Percentiles rank a stretch among this genome's conserved stretches.
Conservation (phyloP, 1,284 basidiomycete genomes). For the Puccinia coronata region DNA sequence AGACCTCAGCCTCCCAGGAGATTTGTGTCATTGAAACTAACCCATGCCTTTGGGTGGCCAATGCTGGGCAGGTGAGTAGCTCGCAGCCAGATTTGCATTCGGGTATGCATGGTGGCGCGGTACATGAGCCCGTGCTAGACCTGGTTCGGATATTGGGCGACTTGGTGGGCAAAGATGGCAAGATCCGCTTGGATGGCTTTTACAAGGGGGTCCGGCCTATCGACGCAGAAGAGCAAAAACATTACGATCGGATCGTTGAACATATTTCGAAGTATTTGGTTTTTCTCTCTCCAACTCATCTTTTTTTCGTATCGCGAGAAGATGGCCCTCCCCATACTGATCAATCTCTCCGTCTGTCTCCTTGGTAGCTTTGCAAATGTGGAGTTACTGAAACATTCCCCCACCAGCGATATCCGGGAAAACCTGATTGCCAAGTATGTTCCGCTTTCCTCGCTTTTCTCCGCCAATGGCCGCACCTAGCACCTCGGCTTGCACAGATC, state of each 20-base stretch:
- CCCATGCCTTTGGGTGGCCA: not conserved
- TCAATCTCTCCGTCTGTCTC: not conserved
- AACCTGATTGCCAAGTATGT: slow-evolving; percentile 62
- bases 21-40: not conserved
- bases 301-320: slow-evolving; percentile 29
- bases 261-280: slow-evolving; percentile 27
- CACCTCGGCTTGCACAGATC: slow-evolving; percentile 26
- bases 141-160: slow-evolving; percentile 78
- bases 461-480: slow-evolving; percentile 51
- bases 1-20: slow-evolving; percentile 22
- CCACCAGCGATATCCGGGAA: slow-evolving; percentile 52
- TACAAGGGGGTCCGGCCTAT: slow-evolving; percentile 64
- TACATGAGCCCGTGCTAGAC: slow-evolving; percentile 85
- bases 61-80: slow-evolving; percentile 52
- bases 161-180: slow-evolving; percentile 64
- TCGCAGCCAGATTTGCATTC: slow-evolving; percentile 76
- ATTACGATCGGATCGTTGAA: slow-evolving; percentile 53
- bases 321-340: not conserved
- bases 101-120: slow-evolving; percentile 87
- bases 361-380: slow-evolving; percentile 37
- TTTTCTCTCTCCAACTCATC: too few relatives aligned
- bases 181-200: slow-evolving; percentile 77
- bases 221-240: slow-evolving; percentile 56
- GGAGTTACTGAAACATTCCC: slow-evolving; percentile 52
- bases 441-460: slow-evolving; percentile 62